These are phyloP conservation scores for Elongisporangium anandrum DNA, from an alignment of 352 stramenopile genomes.

Conservation along the genomic window DNA sequence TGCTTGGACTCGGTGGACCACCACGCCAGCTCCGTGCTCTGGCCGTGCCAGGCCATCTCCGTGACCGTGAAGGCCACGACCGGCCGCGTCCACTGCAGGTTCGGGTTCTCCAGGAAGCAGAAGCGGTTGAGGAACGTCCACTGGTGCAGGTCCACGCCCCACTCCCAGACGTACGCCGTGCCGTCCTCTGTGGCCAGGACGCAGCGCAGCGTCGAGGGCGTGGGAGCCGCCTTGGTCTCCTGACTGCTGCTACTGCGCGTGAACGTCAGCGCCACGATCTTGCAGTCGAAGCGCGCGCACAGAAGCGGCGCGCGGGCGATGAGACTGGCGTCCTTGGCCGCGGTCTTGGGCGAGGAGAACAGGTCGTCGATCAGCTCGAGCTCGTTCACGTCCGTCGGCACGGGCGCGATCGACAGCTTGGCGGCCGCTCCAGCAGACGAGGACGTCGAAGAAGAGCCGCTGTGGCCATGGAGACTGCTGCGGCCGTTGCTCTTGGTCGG, in stretches of 20 bases:
- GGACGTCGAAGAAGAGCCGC: too few species aligned
- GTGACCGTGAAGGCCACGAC: slow-evolving; percentile 55
- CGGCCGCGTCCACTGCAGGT: slow-evolving; percentile 75
- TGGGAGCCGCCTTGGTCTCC: slow-evolving; percentile 1
- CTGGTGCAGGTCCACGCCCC: slow-evolving; percentile 65
- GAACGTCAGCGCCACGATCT: slow-evolving; percentile 62
- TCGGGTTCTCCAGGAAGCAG: slow-evolving; percentile 77
- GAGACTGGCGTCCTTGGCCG: slow-evolving; percentile 58
- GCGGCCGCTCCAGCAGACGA: background rate
- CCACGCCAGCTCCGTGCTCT: slow-evolving; percentile 63
- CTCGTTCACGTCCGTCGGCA: slow-evolving; percentile 49
- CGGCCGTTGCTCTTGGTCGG: background rate
- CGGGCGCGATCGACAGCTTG: slow-evolving; percentile 3
- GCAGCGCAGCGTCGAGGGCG: slow-evolving; percentile 48
- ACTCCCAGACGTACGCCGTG: slow-evolving; percentile 83
- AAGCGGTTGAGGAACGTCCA: slow-evolving; percentile 84
- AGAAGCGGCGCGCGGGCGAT: slow-evolving; percentile 65
- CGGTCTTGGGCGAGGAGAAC: slow-evolving; percentile 34
- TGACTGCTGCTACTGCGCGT: slow-evolving; percentile 19
- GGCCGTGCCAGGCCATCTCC: slow-evolving; percentile 29
- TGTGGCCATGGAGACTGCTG: too few species aligned
- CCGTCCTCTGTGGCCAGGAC: slow-evolving; percentile 74
- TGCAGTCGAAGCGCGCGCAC: slow-evolving; percentile 69
- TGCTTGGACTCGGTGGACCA: slow-evolving; percentile 66
- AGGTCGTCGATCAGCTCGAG: slow-evolving; percentile 70